Evolutionary conservation across 345 rosid genomes (phyloP), one percentile per base, ranked within the genome.

Genomic region (Populus euphratica): DNA sequence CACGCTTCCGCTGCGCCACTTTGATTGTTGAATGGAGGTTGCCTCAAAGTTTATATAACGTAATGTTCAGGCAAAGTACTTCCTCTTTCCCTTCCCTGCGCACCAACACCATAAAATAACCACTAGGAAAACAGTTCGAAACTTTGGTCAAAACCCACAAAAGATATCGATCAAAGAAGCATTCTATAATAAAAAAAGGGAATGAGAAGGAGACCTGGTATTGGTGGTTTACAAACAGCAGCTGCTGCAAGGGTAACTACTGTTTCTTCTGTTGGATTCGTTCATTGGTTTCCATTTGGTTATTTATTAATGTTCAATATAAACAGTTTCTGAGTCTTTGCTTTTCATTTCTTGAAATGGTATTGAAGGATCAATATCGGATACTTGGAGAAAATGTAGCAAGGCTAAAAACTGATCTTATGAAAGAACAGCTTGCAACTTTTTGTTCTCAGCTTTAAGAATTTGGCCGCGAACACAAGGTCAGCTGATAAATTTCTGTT

Each of bases 381-480:
- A 72, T 88, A 69, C 82, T 91, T 23, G 97, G 97, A 77, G 98
- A 93, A 85, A 93, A 93, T 91, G 97, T 93, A 54, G 97, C 95
- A 41, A 93, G 89, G 88, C 75, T 94, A 38, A 84, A 91, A 76
- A 88, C 92, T 73, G 98, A 94, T 88, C 92, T 93, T 25, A 93
- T 94, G 97, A 93, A 94, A 80, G 98, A 94, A 81, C 98, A 92
- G 89, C 97, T 91, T n/a, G 85, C 91, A 72, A 91, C 98, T 35
- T 94, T 94, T 72, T 86, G 91, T 29, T 86, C 96, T 29, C 97
- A 94, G 86, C 96, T 91, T 29, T 93, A 94, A 83, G 97, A 94
- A 50, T 94, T 91, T 71, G 97, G 94, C 54, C 96, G 96, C 54
- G 92, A 94, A 79, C 94, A 94, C 88, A 94, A 92, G 98, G 98